Evolutionary conservation across 1,139 yeast genomes (phyloP).

Genomic region (Scheffersomyces lignicola): DNA sequence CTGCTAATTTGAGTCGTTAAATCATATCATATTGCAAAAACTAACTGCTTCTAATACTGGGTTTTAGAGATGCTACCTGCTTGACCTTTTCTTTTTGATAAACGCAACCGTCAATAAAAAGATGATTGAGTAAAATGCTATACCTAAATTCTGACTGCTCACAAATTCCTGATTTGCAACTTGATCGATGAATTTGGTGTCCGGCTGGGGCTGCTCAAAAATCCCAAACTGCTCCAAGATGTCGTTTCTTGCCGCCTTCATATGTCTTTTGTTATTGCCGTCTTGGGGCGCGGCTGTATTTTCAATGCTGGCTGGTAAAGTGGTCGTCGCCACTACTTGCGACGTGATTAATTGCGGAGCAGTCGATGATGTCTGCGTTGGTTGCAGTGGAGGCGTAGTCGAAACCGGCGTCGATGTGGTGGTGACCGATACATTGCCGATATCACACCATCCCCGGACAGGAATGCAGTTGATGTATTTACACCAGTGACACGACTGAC

Average conservation of each 20-base stretch:
- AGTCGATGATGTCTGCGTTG: constrained; percentile 9
- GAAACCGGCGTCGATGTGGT: constrained; percentile 11
- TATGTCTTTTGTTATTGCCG: constrained; percentile 1
- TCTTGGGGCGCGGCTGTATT: constrained; percentile 8
- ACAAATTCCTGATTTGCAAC: constrained; percentile 4
- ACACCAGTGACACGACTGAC: constrained; percentile 61
- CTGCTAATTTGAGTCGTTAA: no score
- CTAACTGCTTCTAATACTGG: no score
- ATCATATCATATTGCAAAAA: no score
- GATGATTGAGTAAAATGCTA: constrained; percentile 15
- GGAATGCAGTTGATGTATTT: constrained; percentile 73
- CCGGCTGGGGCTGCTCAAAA: constrained; percentile 2
- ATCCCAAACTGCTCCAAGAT: not conserved
- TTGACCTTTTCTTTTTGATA: constrained; percentile 15
- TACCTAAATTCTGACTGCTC: constrained; percentile 13
- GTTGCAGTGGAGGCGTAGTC: constrained; percentile 1
- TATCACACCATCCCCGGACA: constrained; percentile 71
- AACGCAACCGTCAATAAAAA: constrained; percentile 16
- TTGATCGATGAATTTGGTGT: not conserved
- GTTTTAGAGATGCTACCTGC: no score
- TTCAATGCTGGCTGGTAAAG: constrained; percentile 13
- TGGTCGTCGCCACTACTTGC: constrained; percentile 8
- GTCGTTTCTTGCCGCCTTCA: not conserved
- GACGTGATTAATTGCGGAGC: no score
- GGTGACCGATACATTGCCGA: constrained; percentile 47